These are phyloP conservation scores for Globisporangium spiculum DNA, from an alignment of 352 stramenopile genomes.

Conservation along the genomic window DNA sequence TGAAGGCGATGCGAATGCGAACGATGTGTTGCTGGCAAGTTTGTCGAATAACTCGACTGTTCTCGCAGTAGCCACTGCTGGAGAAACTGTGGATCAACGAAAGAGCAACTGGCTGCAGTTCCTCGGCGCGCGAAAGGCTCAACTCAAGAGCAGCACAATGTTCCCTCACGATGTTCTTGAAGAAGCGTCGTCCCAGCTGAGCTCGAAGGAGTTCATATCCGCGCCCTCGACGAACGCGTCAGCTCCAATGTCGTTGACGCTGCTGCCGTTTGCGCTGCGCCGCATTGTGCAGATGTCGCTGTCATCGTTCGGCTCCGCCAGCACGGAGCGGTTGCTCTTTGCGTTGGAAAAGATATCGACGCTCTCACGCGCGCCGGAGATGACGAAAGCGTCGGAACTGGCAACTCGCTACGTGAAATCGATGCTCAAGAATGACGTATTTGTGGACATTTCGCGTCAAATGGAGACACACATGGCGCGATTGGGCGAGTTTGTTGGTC, in stretches of 20 bases:
- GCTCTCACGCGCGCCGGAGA: conserved; percentile 3
- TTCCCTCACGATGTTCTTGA: conserved; percentile 37
- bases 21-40: conserved; percentile 32
- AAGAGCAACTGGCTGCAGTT: conserved; percentile 29
- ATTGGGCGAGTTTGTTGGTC: conserved; percentile 22
- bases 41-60: conserved; percentile 22
- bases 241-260: conserved; percentile 23
- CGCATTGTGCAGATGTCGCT: conserved; percentile 45
- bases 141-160: not conserved
- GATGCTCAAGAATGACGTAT: conserved; percentile 46
- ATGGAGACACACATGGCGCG: conserved; percentile 22
- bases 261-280: conserved; percentile 58
- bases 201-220: conserved; percentile 49
- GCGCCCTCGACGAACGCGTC: not conserved
- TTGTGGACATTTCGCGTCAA: conserved; percentile 26
- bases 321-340: conserved; percentile 51
- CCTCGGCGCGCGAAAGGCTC: conserved; percentile 27
- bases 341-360: conserved; percentile 56
- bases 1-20: not conserved
- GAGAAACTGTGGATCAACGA: conserved; percentile 1
- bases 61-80: not conserved
- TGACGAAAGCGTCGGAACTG: conserved; percentile 22
- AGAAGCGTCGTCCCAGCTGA: conserved; percentile 43
- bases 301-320: conserved; percentile 34
- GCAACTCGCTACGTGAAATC: conserved; percentile 54